Percentiles rank a stretch among this genome's conserved stretches.
These are phyloP conservation scores for Penicillium sp. DNA, from an alignment of 2,329 filamentous ascomycete genomes.

Conservation along the genomic window DNA sequence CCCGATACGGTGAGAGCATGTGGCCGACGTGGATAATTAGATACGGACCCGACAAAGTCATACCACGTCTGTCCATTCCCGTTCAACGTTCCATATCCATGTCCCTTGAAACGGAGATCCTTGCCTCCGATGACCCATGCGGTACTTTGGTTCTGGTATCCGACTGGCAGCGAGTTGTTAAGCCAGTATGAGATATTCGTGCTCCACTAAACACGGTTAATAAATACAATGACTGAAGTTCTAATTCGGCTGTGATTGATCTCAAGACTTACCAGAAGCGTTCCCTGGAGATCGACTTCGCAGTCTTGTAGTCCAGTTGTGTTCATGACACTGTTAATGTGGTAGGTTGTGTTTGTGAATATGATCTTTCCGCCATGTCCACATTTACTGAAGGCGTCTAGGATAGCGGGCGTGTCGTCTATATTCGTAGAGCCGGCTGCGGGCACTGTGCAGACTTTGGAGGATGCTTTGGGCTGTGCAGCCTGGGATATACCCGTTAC, in stretches of 20 bases:
- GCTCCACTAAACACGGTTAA: conserved; percentile 27
- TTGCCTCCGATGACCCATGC: conserved; percentile 53
- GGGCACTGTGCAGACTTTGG: neutral
- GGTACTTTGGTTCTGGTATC: conserved; percentile 52
- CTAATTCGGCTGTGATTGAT: conserved; percentile 4
- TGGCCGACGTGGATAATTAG: conserved; percentile 33
- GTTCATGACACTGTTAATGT: conserved; percentile 53
- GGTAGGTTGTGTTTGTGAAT: conserved; percentile 51
- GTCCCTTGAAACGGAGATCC: conserved; percentile 50
- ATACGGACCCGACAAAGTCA: conserved; percentile 22
- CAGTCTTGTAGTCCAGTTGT: conserved; percentile 48
- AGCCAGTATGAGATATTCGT: conserved; percentile 51
- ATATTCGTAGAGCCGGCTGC: neutral
- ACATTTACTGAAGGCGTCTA: conserved; percentile 52
- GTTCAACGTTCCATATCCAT: conserved; percentile 49
- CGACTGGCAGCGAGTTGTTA: conserved; percentile 46
- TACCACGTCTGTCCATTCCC: conserved; percentile 51
- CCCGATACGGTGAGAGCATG: conserved; percentile 27
- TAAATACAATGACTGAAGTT: no score
- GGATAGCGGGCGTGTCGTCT: conserved; percentile 55
- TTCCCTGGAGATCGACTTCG: conserved; percentile 51
- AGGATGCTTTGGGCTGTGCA: no score
- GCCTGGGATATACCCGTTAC: neutral
- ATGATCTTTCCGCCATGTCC: conserved; percentile 52
- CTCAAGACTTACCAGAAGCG: conserved; percentile 41